Evolutionary conservation across 345 rosid species (phyloP).

Genomic region (Syzygium oleosum): DNA sequence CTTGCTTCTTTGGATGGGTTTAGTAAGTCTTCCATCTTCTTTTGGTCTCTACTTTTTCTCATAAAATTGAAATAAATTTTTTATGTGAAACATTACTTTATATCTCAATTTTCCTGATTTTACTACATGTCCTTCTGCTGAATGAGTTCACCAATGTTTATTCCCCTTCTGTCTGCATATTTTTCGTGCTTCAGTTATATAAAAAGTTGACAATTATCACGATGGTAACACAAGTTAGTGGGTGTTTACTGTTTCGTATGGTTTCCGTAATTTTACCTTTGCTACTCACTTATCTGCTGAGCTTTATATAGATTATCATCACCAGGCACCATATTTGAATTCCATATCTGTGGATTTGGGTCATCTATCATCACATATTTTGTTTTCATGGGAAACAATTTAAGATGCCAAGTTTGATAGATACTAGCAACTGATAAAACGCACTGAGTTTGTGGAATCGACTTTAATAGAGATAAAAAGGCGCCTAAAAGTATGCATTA

Average conservation of each 20-base stretch:
- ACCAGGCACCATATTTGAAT: background rate
- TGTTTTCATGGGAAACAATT: background rate
- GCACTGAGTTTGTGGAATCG: background rate
- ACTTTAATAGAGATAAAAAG: background rate
- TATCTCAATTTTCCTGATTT: background rate
- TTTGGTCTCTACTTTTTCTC: background rate
- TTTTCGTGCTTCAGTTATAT: background rate
- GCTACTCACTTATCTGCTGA: background rate
- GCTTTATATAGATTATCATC: background rate
- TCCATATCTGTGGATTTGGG: background rate
- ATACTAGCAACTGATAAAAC: background rate
- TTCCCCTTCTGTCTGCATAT: background rate
- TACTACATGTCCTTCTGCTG: background rate
- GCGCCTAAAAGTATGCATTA: background rate
- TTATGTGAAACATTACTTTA: background rate
- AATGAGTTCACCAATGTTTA: background rate
- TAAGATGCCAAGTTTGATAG: background rate
- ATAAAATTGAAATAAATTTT: background rate
- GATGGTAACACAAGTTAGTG: background rate
- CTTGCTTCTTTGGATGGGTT: conserved; percentile 96
- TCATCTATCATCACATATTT: background rate
- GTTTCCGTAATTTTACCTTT: background rate
- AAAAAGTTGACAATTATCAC: background rate
- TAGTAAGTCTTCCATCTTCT: conserved; percentile 40
- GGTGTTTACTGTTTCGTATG: background rate